Evolutionary conservation across 148 eudicot genomes (phyloP).

Genomic region (Rhododendron ferrugineum): DNA sequence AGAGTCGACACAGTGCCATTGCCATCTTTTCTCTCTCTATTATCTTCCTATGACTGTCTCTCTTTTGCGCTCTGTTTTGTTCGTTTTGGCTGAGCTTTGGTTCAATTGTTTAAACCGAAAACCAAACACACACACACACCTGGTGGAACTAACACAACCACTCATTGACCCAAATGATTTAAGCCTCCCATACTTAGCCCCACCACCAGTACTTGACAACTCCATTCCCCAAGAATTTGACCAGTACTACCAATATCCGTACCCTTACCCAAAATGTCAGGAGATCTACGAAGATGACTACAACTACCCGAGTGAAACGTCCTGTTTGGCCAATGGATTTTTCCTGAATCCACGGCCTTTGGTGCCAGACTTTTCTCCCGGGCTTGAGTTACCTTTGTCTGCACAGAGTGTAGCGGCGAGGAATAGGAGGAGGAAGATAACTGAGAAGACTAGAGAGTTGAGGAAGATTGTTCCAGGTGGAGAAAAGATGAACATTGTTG

Average conservation of each 20-base stretch:
- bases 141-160: too few species aligned
- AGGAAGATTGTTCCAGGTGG: slow-evolving; percentile 75
- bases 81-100: too few species aligned
- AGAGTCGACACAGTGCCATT: too few species aligned
- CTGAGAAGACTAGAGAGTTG: slow-evolving; percentile 63
- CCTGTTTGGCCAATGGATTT: not conserved
- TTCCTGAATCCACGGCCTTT: not conserved
- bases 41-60: too few species aligned
- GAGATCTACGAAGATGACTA: not conserved
- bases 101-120: too few species aligned
- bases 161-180: not conserved
- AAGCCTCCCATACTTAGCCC: not conserved
- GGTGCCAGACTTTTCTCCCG: not conserved
- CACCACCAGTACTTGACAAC: not conserved
- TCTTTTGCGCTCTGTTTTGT: too few species aligned
- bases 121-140: too few species aligned
- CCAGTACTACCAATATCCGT: not conserved
- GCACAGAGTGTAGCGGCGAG: slow-evolving; percentile 70
- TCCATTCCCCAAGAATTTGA: not conserved
- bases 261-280: not conserved
- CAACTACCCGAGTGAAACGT: not conserved
- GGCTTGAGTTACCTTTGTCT: slow-evolving; percentile 16
- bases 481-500: slow-evolving; percentile 71
- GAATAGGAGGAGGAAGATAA: slow-evolving; percentile 68
- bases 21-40: too few species aligned